These are phyloP conservation scores for Candida dajiaensis DNA, from an alignment of 805 yeast genomes.

Conservation along the genomic window DNA sequence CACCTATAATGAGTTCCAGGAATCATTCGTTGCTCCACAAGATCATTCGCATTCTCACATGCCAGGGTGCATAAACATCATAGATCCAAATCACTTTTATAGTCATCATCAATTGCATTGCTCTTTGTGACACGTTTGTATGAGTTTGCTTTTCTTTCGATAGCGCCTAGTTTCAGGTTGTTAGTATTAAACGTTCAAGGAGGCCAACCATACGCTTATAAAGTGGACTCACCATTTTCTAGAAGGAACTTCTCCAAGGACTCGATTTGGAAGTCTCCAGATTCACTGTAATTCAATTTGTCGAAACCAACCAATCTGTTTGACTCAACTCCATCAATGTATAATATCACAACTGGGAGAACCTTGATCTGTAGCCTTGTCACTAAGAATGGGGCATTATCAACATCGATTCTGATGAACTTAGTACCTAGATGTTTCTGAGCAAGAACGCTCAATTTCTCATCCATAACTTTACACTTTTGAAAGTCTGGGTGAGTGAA, in stretches of 20 bases:
- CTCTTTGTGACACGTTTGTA: conserved; percentile 18
- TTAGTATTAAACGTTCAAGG: conserved; percentile 1
- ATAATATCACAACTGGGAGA: conserved; percentile 65
- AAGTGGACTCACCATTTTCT: conserved; percentile 16
- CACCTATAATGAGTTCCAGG: not conserved
- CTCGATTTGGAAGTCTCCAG: conserved; percentile 40
- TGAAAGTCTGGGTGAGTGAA: conserved; percentile 56
- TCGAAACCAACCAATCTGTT: conserved; percentile 67
- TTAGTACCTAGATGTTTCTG: conserved; percentile 50
- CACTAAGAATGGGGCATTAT: conserved; percentile 66
- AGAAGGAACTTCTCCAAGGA: conserved; percentile 42
- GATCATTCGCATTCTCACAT: not conserved
- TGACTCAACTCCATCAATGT: conserved; percentile 52
- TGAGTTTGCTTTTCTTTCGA: conserved; percentile 30
- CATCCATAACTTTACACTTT: conserved; percentile 57
- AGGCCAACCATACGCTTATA: not conserved
- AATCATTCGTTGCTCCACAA: not conserved
- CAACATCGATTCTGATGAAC: conserved; percentile 53
- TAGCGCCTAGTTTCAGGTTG: conserved; percentile 17
- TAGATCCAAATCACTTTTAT: conserved; percentile 36
- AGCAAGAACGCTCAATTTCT: conserved; percentile 40
- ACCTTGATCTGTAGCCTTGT: conserved; percentile 56
- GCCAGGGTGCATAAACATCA: not conserved
- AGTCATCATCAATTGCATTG: conserved; percentile 16
- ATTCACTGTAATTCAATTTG: conserved; percentile 39